Percentiles rank a stretch among this genome's conserved stretches.
Conservation (phyloP, 2,329 filamentous ascomycete genomes). For the Geoglossum cookeanum region DNA sequence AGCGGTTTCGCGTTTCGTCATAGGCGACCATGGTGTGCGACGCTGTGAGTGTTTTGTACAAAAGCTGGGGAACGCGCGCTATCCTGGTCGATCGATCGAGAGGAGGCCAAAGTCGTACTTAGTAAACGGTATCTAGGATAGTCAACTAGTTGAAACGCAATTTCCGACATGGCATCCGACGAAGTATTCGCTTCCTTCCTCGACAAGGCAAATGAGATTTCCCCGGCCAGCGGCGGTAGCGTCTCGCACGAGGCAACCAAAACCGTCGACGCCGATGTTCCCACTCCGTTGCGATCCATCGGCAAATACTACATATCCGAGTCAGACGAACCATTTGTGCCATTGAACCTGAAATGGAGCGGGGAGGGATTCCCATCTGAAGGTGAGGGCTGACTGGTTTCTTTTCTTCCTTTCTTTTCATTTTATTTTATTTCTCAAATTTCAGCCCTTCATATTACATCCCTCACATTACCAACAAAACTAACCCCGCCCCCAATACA, state of each 20-base stretch:
- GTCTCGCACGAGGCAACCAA: constrained; percentile 14
- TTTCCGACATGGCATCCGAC: constrained; percentile 49
- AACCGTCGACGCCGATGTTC: constrained; percentile 35
- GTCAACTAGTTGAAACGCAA: background rate
- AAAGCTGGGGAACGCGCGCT: background rate
- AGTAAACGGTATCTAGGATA: too few relatives aligned
- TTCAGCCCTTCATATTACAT: background rate
- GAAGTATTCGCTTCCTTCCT: constrained; percentile 71
- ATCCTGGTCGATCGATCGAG: background rate
- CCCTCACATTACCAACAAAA: background rate
- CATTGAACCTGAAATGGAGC: constrained; percentile 47
- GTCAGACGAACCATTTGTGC: constrained; percentile 69
- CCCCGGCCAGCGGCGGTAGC: constrained; percentile 9
- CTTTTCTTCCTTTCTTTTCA: background rate
- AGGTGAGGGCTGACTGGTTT: constrained; percentile 23
- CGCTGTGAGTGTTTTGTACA: background rate
- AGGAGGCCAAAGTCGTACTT: background rate
- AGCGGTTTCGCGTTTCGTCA: background rate
- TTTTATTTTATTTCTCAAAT: background rate
- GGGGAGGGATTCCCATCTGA: constrained; percentile 39
- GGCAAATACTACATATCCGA: constrained; percentile 59
- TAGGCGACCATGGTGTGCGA: background rate
- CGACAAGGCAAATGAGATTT: constrained; percentile 56
- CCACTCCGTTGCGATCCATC: constrained; percentile 34
- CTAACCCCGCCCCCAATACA: too few relatives aligned